Evolutionary conservation across 108 stramenopile genomes (phyloP), one percentile per base, ranked within the genome.

Genomic region (Pseudonitzschia pungens): DNA sequence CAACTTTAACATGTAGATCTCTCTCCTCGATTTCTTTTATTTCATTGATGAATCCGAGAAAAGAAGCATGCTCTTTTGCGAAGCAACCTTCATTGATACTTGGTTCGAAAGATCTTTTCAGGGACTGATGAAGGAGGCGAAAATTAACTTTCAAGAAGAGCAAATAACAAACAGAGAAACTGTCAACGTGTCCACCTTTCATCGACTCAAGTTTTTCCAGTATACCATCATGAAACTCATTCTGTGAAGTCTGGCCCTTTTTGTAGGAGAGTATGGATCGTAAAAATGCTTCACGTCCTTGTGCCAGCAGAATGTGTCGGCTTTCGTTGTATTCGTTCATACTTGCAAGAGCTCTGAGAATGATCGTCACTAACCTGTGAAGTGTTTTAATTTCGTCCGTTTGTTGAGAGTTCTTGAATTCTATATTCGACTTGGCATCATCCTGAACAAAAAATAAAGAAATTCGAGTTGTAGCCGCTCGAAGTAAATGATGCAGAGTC

Each of bases 381-480:
- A 76, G 31, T 10, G 27, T 5, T 28, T 48, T 24, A 20, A 76
- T 48, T 21, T 76, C 75, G 51, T 69, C 75, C 11, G 43, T 60
- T 48, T 69, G 42, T 18, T 22, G 21, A 8, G 56, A 22, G 20
- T 41, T 14, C 42, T 2, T 15, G 21, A 48, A n/a, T n/a, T 14
- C 14, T 1, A 36, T 36, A 12, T 41, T 36, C 4, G 60, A 22
- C 31, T 7, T 10, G 9, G 32, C 18, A 33, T 62, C 33, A 9
- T 60, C 57, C 8, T 21, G 24, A 16, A 26, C 18, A 48, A 77
- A 60, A 33, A 65, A 65, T 26, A 9, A 40, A 14, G 66, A 48
- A 32, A 66, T 52, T 31, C 77, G 41, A 8, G 58, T 44, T 26
- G 56, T 40, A 28, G 55, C 28, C 7, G 77, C 71, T 24, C 77